These are phyloP conservation scores for Gaeumannomyces tritici DNA, from an alignment of 2,329 filamentous ascomycete species.

Conservation along the genomic window DNA sequence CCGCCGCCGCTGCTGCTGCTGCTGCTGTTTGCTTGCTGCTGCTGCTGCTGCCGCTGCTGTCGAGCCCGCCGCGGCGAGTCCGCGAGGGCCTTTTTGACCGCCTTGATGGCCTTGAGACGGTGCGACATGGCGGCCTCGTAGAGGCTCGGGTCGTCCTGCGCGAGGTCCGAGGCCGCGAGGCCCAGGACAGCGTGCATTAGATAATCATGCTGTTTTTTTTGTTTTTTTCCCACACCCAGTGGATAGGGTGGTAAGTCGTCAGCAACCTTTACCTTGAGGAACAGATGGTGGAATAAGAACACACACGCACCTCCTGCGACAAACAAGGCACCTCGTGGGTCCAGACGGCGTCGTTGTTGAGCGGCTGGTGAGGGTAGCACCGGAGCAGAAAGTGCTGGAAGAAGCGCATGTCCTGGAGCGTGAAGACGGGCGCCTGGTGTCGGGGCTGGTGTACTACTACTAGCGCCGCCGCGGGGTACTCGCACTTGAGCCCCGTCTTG, in stretches of 20 bases:
- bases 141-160: conserved; percentile 39
- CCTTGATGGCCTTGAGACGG: conserved; percentile 54
- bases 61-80: conserved; percentile 23
- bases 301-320: conserved; percentile 50
- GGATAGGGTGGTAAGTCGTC: too few species aligned
- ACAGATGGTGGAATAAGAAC: too few species aligned
- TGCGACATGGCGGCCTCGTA: conserved; percentile 51
- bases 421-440: conserved; percentile 48
- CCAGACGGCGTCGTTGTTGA: conserved; percentile 59
- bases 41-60: not conserved
- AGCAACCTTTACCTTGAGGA: too few species aligned
- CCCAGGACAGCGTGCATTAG: conserved; percentile 64
- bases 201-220: conserved; percentile 43
- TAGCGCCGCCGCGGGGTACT: conserved; percentile 45
- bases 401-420: conserved; percentile 55
- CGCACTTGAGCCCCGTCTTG: conserved; percentile 52
- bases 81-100: conserved; percentile 45
- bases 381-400: conserved; percentile 57
- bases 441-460: conserved; percentile 46
- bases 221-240: too few species aligned
- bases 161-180: conserved; percentile 57
- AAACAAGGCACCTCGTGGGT: conserved; percentile 57
- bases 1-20: not conserved
- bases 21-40: not conserved
- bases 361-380: conserved; percentile 54